Evolutionary conservation across 163 green algal genomes (phyloP), one percentile per base, ranked within the genome.

Genomic region (Trebouxia gelatinosa): DNA sequence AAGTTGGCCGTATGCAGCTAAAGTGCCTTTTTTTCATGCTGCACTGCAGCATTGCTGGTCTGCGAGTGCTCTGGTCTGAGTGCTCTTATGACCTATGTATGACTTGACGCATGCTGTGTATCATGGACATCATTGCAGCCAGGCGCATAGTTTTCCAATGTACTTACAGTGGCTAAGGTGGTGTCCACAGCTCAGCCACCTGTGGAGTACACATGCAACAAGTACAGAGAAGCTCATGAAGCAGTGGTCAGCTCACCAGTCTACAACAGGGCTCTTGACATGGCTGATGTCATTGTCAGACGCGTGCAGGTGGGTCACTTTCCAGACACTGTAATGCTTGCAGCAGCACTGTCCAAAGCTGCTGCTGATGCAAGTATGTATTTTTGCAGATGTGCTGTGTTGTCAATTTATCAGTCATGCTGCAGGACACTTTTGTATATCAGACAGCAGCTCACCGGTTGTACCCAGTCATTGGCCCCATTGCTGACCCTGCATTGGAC

Each of bases 401-500:
- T 5, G n/a, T 59, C 48, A 37, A 5, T 11, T 50, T 70, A n/a
- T 74, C 35, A n/a, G n/a, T n/a, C n/a, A n/a, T n/a, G n/a, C 58
- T 85, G 72, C 65, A 83, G 72, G 68, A 79, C n/a, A 81, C 64
- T 11, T 78, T 46, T 28, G 46, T 87, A 13, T 84, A 83, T 37
- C 57, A 72, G 50, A 68, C 40, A 16, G 70, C 79, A 5, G 67
- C 58, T 32, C 54, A 37, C 28, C 32, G 51, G 28, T 59, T 87
- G 71, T 88, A 85, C 75, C 78, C 80, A 19, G 77, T 84, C 31
- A 71, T 90, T 46, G 61, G 64, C 31, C 65, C 57, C 17, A 86
- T 85, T 50, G 81, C 83, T 26, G 85, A 91, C 58, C 86, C 85
- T 29, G 85, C 83, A 3, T 48, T 86, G 48, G 74, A 79, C 66